Conservation (phyloP, 228 moss, liverwort and hornwort genomes). For the Sphagnum magellanicum region DNA sequence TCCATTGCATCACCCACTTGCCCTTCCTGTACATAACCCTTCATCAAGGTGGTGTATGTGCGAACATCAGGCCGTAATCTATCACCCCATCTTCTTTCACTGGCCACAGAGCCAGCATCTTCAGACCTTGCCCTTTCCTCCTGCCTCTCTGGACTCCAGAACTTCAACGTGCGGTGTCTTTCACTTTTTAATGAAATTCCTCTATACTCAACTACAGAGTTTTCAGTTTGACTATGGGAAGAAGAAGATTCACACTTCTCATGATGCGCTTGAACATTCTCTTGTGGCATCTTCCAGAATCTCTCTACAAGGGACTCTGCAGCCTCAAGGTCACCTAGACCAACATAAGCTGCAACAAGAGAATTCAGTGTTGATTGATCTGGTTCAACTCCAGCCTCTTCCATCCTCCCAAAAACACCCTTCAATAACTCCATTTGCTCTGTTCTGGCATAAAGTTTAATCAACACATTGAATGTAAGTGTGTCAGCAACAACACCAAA, state of each 20-base stretch:
- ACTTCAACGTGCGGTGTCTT: neutral
- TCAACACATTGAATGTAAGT: constrained; percentile 88
- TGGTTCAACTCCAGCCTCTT: constrained; percentile 45
- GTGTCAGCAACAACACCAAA: constrained; percentile 46
- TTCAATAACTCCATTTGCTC: constrained; percentile 42
- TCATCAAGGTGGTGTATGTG: constrained; percentile 91
- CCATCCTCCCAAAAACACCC: constrained; percentile 56
- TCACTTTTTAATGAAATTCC: neutral
- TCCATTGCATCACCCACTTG: constrained; percentile 77
- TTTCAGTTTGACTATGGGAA: neutral
- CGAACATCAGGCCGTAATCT: constrained; percentile 59
- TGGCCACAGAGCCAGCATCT: neutral
- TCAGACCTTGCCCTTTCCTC: neutral
- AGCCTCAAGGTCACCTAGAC: constrained; percentile 48
- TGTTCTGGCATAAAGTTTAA: constrained; percentile 72
- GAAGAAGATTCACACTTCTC: neutral
- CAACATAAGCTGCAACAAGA: constrained; percentile 60
- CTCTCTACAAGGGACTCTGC: constrained; percentile 58
- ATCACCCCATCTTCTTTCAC: constrained; percentile 36
- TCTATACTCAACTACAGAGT: neutral
- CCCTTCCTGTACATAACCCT: constrained; percentile 75
- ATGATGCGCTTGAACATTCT: neutral
- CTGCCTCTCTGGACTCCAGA: constrained; percentile 2
- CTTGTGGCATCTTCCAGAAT: constrained; percentile 18
- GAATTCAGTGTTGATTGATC: constrained; percentile 72